A percentile compares a stretch with the other conserved stretches of the same genome.
phyloP scores from a whole-genome alignment of 108 stramenopile species.

The Stephanodiscus triporus region DNA sequence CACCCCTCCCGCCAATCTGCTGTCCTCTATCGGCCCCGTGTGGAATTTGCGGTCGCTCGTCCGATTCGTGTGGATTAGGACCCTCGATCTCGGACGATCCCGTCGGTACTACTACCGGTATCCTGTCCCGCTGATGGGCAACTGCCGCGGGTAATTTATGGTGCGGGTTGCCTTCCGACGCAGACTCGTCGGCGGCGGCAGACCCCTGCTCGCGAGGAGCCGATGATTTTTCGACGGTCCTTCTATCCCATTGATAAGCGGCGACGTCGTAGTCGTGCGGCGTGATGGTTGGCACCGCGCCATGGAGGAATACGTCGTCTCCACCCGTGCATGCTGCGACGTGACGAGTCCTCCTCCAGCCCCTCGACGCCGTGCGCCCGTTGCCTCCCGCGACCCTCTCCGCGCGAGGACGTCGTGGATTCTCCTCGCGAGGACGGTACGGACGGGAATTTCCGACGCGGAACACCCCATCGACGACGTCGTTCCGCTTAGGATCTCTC shows the following conservation, averaged over 20 bases:
- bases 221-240: neutral
- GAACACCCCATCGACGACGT: neutral
- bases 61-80: neutral
- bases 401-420: neutral
- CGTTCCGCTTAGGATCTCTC: neutral
- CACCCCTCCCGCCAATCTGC: neutral
- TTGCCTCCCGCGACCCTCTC: neutral
- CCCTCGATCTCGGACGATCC: neutral
- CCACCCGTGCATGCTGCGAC: neutral
- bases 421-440: neutral
- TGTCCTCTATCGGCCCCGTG: too few species aligned
- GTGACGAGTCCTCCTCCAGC: neutral
- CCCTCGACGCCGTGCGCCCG: neutral
- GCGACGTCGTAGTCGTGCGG: constrained; percentile 1
- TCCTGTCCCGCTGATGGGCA: constrained; percentile 2
- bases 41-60: too few species aligned
- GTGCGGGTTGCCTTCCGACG: neutral
- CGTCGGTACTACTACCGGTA: neutral
- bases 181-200: neutral
- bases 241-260: constrained; percentile 12
- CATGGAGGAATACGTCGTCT: too few species aligned
- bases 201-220: neutral
- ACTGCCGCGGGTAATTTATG: neutral
- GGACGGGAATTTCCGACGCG: neutral
- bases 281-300: neutral